phyloP scores from a whole-genome alignment of 1,284 basidiomycete genomes.

The Papiliotrema nemorosa region DNA sequence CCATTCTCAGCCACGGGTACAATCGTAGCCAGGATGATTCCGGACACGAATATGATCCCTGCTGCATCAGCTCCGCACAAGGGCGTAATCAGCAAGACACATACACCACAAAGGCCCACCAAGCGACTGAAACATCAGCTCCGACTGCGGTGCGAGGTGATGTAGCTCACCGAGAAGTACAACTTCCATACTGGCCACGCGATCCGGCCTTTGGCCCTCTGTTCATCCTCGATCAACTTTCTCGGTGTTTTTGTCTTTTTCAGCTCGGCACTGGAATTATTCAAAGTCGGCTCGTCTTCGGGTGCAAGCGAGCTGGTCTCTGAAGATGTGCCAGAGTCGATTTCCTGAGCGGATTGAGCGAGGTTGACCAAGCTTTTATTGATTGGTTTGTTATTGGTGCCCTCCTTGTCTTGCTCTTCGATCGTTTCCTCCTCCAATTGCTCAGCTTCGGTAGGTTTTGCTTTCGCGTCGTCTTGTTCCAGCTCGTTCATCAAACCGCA shows the following conservation, averaged over 20 bases:
- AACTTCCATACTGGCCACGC: constrained; percentile 71
- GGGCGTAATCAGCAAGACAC: constrained; percentile 54
- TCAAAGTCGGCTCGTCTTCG: constrained; percentile 29
- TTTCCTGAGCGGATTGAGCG: constrained; percentile 22
- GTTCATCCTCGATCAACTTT: constrained; percentile 87
- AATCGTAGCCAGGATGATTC: constrained; percentile 63
- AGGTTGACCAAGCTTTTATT: constrained; percentile 37
- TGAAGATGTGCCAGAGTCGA: constrained; percentile 14
- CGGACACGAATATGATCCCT: constrained; percentile 60
- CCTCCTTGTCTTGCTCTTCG: constrained; percentile 25
- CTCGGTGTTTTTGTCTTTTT: constrained; percentile 60
- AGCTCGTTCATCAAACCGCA: constrained; percentile 66
- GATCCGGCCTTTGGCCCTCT: constrained; percentile 77
- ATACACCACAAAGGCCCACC: constrained; percentile 57
- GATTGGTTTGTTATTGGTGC: constrained; percentile 25
- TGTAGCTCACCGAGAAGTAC: constrained; percentile 62
- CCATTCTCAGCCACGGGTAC: constrained; percentile 76
- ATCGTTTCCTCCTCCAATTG: constrained; percentile 47
- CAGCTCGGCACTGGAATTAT: constrained; percentile 27
- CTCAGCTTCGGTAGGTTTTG: constrained; percentile 50
- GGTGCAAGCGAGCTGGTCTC: constrained; percentile 44
- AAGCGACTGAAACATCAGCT: constrained; percentile 19
- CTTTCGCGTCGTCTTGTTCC: constrained; percentile 57
- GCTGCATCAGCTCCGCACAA: constrained; percentile 39
- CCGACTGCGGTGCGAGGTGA: neutral